Evolutionary conservation across 164 flowering plant species (phyloP), one percentile per base, ranked within the genome.

Genomic region (Liquidambar formosana): DNA sequence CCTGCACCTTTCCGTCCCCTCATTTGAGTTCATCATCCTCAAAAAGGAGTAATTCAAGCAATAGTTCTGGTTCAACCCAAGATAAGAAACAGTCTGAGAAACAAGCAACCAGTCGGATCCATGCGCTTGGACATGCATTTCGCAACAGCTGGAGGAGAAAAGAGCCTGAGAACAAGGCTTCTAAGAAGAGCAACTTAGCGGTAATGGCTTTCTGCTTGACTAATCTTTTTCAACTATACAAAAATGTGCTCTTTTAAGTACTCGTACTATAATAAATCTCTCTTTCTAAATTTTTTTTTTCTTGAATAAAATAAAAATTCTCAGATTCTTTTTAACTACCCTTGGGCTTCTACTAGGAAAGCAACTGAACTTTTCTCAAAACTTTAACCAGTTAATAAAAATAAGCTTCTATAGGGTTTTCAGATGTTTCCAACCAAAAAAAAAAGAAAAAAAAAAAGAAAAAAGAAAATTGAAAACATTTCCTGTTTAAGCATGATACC

Each of bases 61-160:
- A 25, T 51, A 23, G 56, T 57, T 64, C 77, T 60, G 56, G 63
- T 38, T 10, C 61, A 62, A 60, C 69, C 21, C 69, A 60, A 16
- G 88, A 86, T 19, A 87, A 82, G 77, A 92, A 80, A 70, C 71
- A 72, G 16, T 70, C 23, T 25, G 92, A 90, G 38, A 89, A 88
- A 74, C 90, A 83, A 73, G 63, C 85, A 15, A 76, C 83, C 52
- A 69, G 46, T 63, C 91, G 89, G 0, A 79, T 70, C 38, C 78
- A 77, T 52, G 88, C 85, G 21, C 64, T 95, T 22, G 92, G 97
- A 54, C 80, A 77, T 1, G 87, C 92, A 68, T 88, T 95, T 72
- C 92, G 96, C 23, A 80, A 88, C 67, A 93, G 94, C 83, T 83
- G 94, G 97, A 91, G 85, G 78, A 86, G 84, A 74, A 89, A 81